Conservation (phyloP, 2,329 filamentous ascomycete genomes). For the Aspergillus niger region DNA sequence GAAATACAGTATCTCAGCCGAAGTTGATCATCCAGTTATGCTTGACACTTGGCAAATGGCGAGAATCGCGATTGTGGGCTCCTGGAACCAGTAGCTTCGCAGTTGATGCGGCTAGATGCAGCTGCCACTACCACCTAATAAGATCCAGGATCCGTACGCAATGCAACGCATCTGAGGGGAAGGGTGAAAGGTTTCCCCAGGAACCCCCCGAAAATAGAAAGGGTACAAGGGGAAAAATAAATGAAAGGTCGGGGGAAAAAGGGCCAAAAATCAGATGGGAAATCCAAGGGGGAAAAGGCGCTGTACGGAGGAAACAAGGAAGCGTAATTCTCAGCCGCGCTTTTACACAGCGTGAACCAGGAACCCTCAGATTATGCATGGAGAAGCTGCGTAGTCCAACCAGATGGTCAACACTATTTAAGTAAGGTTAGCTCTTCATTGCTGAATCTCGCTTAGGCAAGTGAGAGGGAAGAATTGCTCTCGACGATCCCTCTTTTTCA, state of each 20-base stretch:
- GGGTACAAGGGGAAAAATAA: background rate
- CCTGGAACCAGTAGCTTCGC: constrained; percentile 21
- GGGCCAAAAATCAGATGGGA: background rate
- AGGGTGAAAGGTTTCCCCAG: background rate
- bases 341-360: constrained; percentile 18
- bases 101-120: constrained; percentile 26
- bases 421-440: constrained; percentile 28
- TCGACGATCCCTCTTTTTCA: constrained; percentile 19
- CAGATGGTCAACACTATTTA: constrained; percentile 21
- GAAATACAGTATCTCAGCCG: background rate
- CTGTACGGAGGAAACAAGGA: constrained; percentile 7
- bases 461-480: constrained; percentile 14
- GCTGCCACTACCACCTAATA: constrained; percentile 23
- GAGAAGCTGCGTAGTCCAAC: constrained; percentile 23
- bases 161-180: constrained; percentile 18
- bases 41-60: constrained; percentile 1
- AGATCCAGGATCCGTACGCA: constrained; percentile 23
- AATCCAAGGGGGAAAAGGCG: background rate
- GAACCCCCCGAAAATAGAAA: constrained; percentile 3
- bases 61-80: constrained; percentile 15
- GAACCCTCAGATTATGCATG: constrained; percentile 20
- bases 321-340: constrained; percentile 23
- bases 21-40: background rate
- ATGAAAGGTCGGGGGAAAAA: background rate
- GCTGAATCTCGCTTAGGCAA: constrained; percentile 16